These are phyloP conservation scores for Erythrophleum fordii DNA, from an alignment of 306 rosid genomes.

Conservation along the genomic window DNA sequence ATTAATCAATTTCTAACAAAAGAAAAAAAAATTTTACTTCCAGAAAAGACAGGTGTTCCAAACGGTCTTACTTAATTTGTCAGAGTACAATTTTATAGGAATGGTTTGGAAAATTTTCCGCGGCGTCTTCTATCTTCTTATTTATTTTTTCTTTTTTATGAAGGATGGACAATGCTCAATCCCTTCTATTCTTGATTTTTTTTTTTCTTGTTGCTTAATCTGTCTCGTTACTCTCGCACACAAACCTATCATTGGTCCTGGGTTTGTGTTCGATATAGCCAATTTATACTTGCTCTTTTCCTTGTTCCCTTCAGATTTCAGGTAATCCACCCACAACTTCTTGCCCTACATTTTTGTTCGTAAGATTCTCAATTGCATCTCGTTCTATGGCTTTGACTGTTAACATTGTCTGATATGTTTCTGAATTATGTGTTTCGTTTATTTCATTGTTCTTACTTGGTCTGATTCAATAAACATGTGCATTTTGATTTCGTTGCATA, in stretches of 20 bases:
- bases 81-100: not conserved
- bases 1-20: not conserved
- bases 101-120: constrained; percentile 44
- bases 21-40: not conserved
- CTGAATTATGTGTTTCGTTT: not conserved
- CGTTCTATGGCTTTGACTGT: not conserved
- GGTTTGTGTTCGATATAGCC: constrained; percentile 45
- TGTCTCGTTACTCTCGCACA: not conserved
- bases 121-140: constrained; percentile 26
- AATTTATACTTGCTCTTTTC: not conserved
- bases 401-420: not conserved
- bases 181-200: not conserved
- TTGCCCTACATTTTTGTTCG: not conserved
- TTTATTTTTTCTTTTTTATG: not conserved
- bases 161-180: constrained; percentile 15
- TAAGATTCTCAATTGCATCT: not conserved
- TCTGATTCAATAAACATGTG: not conserved
- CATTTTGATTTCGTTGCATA: not conserved
- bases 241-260: constrained; percentile 34
- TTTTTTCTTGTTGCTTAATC: constrained; percentile 11
- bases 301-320: constrained; percentile 7
- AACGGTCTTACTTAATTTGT: constrained; percentile 30
- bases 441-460: not conserved
- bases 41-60: not conserved
- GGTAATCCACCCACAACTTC: constrained; percentile 29